Evolutionary conservation across 768 basidiomycete species (phyloP), one percentile per base, ranked within the genome.

Genomic region (Trametes maxima): DNA sequence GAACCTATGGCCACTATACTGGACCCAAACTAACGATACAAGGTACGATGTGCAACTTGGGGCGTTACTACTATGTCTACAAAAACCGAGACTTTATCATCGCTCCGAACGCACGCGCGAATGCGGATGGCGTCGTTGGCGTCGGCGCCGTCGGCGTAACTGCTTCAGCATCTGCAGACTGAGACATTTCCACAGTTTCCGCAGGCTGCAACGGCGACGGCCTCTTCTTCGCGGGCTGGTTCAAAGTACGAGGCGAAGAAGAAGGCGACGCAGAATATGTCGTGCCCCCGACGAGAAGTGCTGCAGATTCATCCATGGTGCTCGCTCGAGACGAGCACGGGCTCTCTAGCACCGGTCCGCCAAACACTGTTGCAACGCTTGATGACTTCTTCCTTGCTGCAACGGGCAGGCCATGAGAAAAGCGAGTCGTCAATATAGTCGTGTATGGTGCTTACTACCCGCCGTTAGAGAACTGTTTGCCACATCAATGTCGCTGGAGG

Each of bases 101-200:
- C 14, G 43, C 43, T 21, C 50, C 57, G 17, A 59, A 52, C 17
- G 43, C 57, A 5, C 57, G 57, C 14, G n/a, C 35, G 4, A 59
- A 37, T 42, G 57, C 49, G 2, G 57, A 52, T 2, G 57, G 57
- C 13, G 42, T 45, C 7, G 44, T 35, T 5, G 47, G 47, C 12
- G 25, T 33, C 47, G 17, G 25, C 17, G 33, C 25, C 22, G 46
- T 21, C 6, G 24, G 22, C 11, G 22, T 25, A 1, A 25, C 46
- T 10, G 24, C 12, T 22, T 44, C 39, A 47, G 48, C 39, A 39
- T 57, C 45, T 36, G 39, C 47, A 24, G 11, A 1, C 40, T 36
- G 28, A 25, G 28, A 33, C 4, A 33, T 48, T 22, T 28, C 19
- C 22, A 16, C 40, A 43, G 35, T 28, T 24, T 12, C 17, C 6